These are phyloP conservation scores for Phytophthora hibernalis DNA, from an alignment of 352 stramenopile species.

Conservation along the genomic window DNA sequence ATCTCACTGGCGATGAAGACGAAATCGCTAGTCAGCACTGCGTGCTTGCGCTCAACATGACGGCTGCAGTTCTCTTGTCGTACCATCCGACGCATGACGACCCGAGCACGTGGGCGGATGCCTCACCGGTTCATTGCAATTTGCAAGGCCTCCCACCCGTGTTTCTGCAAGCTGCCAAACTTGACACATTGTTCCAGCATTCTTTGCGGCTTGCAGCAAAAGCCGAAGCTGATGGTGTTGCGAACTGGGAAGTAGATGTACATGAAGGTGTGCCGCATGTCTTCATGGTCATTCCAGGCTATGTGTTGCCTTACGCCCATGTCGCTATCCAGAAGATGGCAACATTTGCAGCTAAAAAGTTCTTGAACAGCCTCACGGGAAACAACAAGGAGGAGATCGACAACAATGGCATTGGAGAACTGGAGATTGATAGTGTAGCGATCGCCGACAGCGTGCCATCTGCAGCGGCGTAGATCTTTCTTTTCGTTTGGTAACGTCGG, in stretches of 20 bases:
- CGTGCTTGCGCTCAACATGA: constrained; percentile 33
- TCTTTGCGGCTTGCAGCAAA: constrained; percentile 34
- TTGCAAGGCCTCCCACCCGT: constrained; percentile 41
- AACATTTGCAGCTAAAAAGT: constrained; percentile 36
- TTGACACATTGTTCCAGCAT: constrained; percentile 45
- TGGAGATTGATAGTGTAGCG: not conserved
- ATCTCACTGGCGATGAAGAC: constrained; percentile 41
- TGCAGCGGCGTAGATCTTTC: not conserved
- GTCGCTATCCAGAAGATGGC: constrained; percentile 37
- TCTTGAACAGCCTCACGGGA: constrained; percentile 1
- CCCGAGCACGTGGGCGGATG: constrained; percentile 37
- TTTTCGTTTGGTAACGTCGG: not conserved
- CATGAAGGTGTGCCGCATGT: constrained; percentile 49
- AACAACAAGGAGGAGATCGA: not conserved
- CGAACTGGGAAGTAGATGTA: constrained; percentile 46
- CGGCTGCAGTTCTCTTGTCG: constrained; percentile 5
- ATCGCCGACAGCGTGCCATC: not conserved
- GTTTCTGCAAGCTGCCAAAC: constrained; percentile 39
- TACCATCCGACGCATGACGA: constrained; percentile 35
- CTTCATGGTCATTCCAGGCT: constrained; percentile 43
- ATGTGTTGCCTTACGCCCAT: constrained; percentile 39
- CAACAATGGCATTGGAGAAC: not conserved
- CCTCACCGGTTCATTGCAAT: constrained; percentile 45
- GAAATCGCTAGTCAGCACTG: constrained; percentile 30
- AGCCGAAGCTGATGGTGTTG: constrained; percentile 35